A percentile compares a stretch with the other conserved stretches of the same genome.
These are phyloP conservation scores for Solanum sejunctum DNA, from an alignment of 257 asterid genomes.

Conservation along the genomic window DNA sequence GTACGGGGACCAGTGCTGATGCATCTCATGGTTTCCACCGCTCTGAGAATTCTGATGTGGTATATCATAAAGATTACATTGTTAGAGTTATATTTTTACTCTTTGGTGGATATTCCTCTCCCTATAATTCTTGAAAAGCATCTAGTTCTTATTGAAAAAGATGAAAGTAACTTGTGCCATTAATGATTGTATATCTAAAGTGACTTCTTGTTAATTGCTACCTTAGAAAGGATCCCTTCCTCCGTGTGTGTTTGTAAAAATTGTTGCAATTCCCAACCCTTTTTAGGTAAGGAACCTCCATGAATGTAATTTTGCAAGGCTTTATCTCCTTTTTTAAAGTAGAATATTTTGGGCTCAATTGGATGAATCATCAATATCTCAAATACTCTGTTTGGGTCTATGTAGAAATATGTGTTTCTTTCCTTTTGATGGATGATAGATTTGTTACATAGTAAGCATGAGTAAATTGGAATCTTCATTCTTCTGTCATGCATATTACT, in stretches of 20 bases:
- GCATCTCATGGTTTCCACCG: constrained; percentile 33
- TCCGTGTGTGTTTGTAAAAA: neutral
- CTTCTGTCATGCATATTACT: neutral
- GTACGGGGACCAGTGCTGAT: constrained; percentile 30
- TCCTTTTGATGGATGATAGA: neutral
- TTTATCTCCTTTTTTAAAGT: neutral
- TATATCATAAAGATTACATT: constrained; percentile 3
- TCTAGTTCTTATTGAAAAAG: neutral
- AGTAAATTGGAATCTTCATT: neutral
- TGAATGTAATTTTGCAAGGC: neutral
- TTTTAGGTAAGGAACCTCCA: neutral
- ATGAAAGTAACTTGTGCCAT: neutral
- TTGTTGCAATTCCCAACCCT: neutral
- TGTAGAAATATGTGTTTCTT: neutral
- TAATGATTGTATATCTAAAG: neutral
- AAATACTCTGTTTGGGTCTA: neutral
- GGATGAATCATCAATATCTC: neutral
- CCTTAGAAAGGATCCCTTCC: neutral
- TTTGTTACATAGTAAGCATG: neutral
- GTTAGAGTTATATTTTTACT: neutral
- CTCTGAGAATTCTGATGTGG: constrained; percentile 39
- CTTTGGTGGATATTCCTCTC: neutral
- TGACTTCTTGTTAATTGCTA: neutral
- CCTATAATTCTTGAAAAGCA: neutral
- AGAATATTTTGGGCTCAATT: neutral